Evolutionary conservation across 306 rosid species (phyloP).

Genomic region (Quercus ilex): DNA sequence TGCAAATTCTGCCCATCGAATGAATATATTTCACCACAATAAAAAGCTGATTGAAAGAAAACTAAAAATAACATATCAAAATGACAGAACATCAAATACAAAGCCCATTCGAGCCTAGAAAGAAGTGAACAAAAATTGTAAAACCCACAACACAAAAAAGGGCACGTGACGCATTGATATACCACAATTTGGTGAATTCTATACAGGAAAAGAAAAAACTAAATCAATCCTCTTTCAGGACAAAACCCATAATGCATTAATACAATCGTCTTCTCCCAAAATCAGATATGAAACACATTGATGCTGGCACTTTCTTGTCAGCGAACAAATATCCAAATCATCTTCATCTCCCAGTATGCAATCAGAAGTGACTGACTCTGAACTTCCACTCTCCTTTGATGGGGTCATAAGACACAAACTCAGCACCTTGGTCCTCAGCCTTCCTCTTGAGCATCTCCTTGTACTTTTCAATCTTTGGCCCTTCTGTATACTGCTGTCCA

Average conservation of each 20-base stretch:
- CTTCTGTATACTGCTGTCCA: constrained; percentile 67
- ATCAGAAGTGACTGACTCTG: constrained; percentile 69
- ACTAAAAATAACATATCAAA: not conserved
- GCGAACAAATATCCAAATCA: constrained; percentile 24
- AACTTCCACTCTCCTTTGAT: constrained; percentile 91
- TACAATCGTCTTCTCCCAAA: not conserved
- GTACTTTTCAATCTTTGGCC: constrained; percentile 76
- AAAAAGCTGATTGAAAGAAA: no score
- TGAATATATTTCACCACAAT: no score
- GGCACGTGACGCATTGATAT: not conserved
- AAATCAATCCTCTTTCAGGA: not conserved
- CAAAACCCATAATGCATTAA: not conserved
- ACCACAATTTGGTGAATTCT: constrained; percentile 12
- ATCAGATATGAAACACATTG: not conserved
- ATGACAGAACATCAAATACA: not conserved
- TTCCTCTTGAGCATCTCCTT: constrained; percentile 88
- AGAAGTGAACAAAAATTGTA: not conserved
- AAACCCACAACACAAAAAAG: not conserved
- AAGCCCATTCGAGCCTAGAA: not conserved
- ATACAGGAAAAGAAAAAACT: constrained; percentile 12
- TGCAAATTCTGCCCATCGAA: not conserved
- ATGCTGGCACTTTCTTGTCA: not conserved
- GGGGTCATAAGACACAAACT: constrained; percentile 74
- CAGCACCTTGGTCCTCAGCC: constrained; percentile 93
- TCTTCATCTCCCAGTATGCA: constrained; percentile 55